These are phyloP conservation scores for Salix viminalis DNA, from an alignment of 345 rosid species.

Conservation along the genomic window DNA sequence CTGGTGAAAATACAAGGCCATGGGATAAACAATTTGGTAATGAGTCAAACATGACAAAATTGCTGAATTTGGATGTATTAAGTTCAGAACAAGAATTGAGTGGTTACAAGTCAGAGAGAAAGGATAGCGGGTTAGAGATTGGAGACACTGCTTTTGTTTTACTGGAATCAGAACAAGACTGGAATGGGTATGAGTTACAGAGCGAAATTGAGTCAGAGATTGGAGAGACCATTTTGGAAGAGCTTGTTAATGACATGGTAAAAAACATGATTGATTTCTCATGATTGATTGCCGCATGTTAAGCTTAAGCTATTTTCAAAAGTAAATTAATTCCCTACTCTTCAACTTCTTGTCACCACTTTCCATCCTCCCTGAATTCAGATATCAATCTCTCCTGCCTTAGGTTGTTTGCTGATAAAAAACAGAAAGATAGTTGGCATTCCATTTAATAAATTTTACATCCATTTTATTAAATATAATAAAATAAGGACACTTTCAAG, in stretches of 20 bases:
- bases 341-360: neutral
- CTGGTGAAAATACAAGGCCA: conserved; percentile 24
- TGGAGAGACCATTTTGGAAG: conserved; percentile 42
- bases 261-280: conserved; percentile 19
- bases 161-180: conserved; percentile 31
- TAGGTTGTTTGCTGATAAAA: neutral
- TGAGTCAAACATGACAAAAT: conserved; percentile 17
- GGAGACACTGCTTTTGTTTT: conserved; percentile 36
- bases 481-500: neutral
- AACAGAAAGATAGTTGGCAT: neutral
- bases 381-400: neutral
- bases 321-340: neutral
- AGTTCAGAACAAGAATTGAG: conserved; percentile 39
- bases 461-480: neutral
- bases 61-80: conserved; percentile 22
- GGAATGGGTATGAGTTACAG: conserved; percentile 25
- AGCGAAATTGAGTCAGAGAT: conserved; percentile 25
- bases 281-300: neutral
- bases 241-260: conserved; percentile 27
- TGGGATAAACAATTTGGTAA: conserved; percentile 28
- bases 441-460: neutral
- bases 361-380: neutral
- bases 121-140: conserved; percentile 24
- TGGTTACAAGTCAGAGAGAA: conserved; percentile 13
- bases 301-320: neutral